phyloP scores from a whole-genome alignment of 192 early-diverging fungal species.

The Pilobolus umbonatus region DNA sequence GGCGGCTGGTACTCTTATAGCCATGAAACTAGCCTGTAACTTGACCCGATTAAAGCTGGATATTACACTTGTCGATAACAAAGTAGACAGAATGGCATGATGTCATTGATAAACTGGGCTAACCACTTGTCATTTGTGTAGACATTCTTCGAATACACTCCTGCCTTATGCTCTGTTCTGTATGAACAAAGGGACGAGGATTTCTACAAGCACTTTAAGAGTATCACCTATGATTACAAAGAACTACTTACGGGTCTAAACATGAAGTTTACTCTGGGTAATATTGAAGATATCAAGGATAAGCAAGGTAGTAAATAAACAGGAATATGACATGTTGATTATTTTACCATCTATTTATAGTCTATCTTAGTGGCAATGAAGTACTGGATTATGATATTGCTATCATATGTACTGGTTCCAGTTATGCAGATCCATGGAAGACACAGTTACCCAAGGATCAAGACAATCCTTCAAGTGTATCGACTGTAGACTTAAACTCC shows the following conservation, averaged over 20 bases:
- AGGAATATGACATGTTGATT: neutral
- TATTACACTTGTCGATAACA: slow-evolving; percentile 16
- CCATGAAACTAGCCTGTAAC: neutral
- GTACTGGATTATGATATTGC: slow-evolving; percentile 1
- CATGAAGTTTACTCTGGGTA: slow-evolving; percentile 8
- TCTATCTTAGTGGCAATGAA: neutral
- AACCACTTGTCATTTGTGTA: neutral
- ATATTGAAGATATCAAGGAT: slow-evolving; percentile 3
- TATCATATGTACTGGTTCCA: slow-evolving; percentile 9
- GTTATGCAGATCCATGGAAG: slow-evolving; percentile 14
- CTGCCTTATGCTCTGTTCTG: slow-evolving; percentile 7
- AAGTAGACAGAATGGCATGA: neutral
- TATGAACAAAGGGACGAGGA: slow-evolving; percentile 5
- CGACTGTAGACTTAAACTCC: neutral
- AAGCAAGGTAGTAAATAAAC: slow-evolving; percentile 1
- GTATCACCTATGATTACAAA: slow-evolving; percentile 1
- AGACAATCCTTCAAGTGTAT: too few species aligned
- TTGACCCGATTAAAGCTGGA: neutral
- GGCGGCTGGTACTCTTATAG: slow-evolving; percentile 13
- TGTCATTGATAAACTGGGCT: neutral
- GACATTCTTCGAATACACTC: slow-evolving; percentile 23
- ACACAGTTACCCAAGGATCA: neutral
- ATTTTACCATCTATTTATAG: neutral
- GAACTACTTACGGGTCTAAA: neutral
- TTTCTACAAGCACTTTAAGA: slow-evolving; percentile 4